phyloP scores from a whole-genome alignment of 257 asterid genomes.

The Nicotiana undulata region DNA sequence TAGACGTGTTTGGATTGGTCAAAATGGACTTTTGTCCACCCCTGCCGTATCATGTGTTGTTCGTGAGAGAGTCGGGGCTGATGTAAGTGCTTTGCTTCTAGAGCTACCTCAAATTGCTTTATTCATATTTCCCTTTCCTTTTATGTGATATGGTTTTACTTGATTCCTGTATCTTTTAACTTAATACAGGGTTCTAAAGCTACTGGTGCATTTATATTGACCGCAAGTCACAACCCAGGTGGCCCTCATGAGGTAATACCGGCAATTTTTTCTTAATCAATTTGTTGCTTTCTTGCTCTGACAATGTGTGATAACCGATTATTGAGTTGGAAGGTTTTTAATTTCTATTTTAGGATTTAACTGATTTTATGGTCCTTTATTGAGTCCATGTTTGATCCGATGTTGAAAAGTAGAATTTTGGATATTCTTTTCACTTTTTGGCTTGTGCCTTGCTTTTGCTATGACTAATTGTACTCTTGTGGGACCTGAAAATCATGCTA shows the following conservation, averaged over 20 bases:
- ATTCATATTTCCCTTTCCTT: slow-evolving; percentile 12
- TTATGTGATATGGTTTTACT: slow-evolving; percentile 2
- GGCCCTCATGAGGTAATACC: slow-evolving; percentile 82
- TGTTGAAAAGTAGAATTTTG: not conserved
- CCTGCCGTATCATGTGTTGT: slow-evolving; percentile 93
- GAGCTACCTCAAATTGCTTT: not conserved
- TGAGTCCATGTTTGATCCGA: not conserved
- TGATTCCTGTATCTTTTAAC: slow-evolving; percentile 5
- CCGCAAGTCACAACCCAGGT: slow-evolving; percentile 99
- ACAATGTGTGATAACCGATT: not conserved
- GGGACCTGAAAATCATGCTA: slow-evolving; percentile 3
- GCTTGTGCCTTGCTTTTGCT: not conserved
- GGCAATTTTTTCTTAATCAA: slow-evolving; percentile 8
- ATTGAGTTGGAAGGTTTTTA: not conserved
- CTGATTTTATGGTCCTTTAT: slow-evolving; percentile 8
- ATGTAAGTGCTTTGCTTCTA: slow-evolving; percentile 38
- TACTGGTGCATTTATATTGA: slow-evolving; percentile 84
- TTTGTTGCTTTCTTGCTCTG: not conserved
- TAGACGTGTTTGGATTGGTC: slow-evolving; percentile 96
- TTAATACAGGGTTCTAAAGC: slow-evolving; percentile 77
- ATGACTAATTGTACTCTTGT: not conserved
- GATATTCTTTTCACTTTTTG: not conserved
- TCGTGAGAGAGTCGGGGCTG: slow-evolving; percentile 78
- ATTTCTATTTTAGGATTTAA: not conserved
- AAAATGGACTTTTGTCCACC: slow-evolving; percentile 80